A percentile compares a stretch with the other conserved stretches of the same genome.
These are phyloP conservation scores for Vanrija humicola DNA, from an alignment of 1,284 basidiomycete genomes.

Conservation along the genomic window DNA sequence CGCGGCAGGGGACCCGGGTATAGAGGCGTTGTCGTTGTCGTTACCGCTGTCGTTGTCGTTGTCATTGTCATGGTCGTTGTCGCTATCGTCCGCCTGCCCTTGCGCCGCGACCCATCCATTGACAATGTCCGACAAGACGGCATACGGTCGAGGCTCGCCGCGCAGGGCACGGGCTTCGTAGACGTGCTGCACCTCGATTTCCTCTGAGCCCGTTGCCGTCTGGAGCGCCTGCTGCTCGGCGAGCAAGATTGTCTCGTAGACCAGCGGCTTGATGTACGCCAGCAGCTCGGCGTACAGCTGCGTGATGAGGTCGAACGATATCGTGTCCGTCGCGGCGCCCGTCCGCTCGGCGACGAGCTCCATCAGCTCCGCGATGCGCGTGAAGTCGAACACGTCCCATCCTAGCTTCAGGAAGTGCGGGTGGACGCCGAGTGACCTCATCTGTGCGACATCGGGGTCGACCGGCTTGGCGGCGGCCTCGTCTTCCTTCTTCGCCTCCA, in stretches of 20 bases:
- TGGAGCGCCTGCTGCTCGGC: conserved; percentile 14
- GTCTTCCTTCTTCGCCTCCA: neutral
- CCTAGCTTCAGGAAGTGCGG: conserved; percentile 3
- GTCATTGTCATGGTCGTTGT: no score
- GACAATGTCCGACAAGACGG: neutral
- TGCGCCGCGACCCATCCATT: no score
- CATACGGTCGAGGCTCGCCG: neutral
- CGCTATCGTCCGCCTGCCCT: no score
- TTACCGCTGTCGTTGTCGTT: no score
- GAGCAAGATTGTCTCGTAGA: conserved; percentile 17
- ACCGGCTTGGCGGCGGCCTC: neutral
- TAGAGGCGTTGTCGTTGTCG: no score
- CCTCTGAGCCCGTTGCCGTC: neutral
- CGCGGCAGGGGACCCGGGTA: no score
- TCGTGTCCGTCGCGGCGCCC: neutral
- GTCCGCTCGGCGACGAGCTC: neutral
- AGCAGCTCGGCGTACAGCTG: conserved; percentile 18
- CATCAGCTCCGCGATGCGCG: conserved; percentile 5
- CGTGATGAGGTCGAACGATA: conserved; percentile 17
- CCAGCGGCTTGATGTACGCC: conserved; percentile 17
- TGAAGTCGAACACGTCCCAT: conserved; percentile 26
- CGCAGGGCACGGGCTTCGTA: neutral
- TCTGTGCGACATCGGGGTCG: neutral
- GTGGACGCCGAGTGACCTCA: neutral
- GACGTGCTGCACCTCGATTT: neutral